Conservation (phyloP, 2,329 filamentous ascomycete species). For the Pyrenochaeta sp. region DNA sequence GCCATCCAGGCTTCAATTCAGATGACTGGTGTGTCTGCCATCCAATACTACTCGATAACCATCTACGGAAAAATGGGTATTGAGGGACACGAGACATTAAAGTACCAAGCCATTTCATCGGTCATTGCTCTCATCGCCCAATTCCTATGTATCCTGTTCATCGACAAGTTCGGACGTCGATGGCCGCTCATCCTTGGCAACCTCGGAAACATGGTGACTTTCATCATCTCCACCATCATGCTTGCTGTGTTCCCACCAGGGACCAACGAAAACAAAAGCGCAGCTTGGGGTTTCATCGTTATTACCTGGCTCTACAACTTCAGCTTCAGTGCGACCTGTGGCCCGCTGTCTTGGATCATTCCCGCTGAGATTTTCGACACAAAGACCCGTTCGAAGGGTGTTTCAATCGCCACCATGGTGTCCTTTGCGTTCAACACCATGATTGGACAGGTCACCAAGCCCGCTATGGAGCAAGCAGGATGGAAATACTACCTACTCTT, state of each 20-base stretch:
- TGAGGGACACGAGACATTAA: conserved; percentile 68
- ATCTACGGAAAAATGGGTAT: conserved; percentile 78
- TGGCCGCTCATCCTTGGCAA: conserved; percentile 78
- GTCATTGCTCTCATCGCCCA: conserved; percentile 75
- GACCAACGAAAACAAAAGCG: conserved; percentile 59
- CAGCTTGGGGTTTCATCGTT: conserved; percentile 78
- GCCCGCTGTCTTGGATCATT: conserved; percentile 71
- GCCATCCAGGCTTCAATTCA: conserved; percentile 75
- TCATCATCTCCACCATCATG: conserved; percentile 71
- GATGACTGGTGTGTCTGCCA: conserved; percentile 72
- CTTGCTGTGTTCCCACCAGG: conserved; percentile 70
- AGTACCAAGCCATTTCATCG: conserved; percentile 79
- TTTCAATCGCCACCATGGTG: conserved; percentile 76
- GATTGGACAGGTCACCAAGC: conserved; percentile 74
- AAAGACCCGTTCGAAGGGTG: conserved; percentile 76
- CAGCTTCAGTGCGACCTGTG: conserved; percentile 75
- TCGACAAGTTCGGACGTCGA: conserved; percentile 75
- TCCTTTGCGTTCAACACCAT: conserved; percentile 80
- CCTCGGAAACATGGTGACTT: conserved; percentile 73
- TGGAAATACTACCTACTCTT: conserved; percentile 70
- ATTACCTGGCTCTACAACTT: conserved; percentile 84
- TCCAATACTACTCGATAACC: conserved; percentile 76
- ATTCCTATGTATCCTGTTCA: conserved; percentile 71
- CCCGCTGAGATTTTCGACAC: conserved; percentile 81
- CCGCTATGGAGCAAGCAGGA: conserved; percentile 64